Evolutionary conservation across 495 filamentous ascomycete species (phyloP), one percentile per base, ranked within the genome.

Genomic region (Podospora anserina): DNA sequence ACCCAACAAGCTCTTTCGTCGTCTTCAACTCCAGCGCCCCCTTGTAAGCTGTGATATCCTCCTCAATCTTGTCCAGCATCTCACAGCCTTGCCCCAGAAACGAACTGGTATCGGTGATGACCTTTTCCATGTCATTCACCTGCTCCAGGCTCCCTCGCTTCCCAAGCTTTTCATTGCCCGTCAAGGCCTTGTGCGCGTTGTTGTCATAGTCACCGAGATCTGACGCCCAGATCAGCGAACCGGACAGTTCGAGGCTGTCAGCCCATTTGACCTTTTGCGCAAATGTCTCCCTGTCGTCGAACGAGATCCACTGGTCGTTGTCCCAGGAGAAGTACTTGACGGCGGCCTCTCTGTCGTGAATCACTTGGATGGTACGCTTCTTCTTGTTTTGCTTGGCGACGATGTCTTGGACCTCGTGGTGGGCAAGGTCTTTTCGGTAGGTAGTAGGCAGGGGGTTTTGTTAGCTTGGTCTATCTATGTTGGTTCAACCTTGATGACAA

Each of bases 241-340:
- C 66, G 4, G 61, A 44, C 3, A 65, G 57, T 3, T 62, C 63
- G 4, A n/a, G 18, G 6, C 34, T 15, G 62, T 64, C 54, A 13
- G 62, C 62, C 28, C n/a, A 69, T 15, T 65, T 56, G 0, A 75
- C 55, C 70, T 85, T 83, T 57, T 71, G 63, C 57, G 77, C 66
- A 27, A 84, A 76, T 0, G 81, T 84, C 1, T 74, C 65, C 0
- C 23, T 56, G 65, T 82, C 78, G 63, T 86, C 75, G 68, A 75
- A 86, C 1, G 74, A 77, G 3, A 85, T 74, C 83, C 82, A 86
- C 27, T 84, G 78, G 64, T 82, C 68, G 0, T 61, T 11, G 54
- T 76, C 68, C 53, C 61, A 84, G 0, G 67, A 70, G 62, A 83
- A 20, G 23, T 77, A 81, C 64, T 84, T 81, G 19, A 81, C 78